phyloP scores from a whole-genome alignment of 306 rosid species.

The Vicia faba region DNA sequence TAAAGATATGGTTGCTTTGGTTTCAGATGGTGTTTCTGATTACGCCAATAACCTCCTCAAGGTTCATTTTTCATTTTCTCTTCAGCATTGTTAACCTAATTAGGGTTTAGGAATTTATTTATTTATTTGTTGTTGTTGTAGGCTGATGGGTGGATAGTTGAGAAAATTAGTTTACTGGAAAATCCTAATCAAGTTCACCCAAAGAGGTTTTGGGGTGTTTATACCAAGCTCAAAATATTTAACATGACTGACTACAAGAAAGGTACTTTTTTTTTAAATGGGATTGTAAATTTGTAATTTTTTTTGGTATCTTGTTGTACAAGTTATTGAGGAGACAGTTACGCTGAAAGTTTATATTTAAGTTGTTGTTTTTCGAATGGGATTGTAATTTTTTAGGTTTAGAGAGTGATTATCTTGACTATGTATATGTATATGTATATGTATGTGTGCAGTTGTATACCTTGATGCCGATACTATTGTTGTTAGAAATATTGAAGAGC shows the following conservation, averaged over 20 bases:
- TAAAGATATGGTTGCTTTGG: slow-evolving; percentile 82
- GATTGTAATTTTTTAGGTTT: not conserved
- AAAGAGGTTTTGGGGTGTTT: slow-evolving; percentile 96
- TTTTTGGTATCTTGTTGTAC: slow-evolving; percentile 1
- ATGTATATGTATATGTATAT: slow-evolving; percentile 2
- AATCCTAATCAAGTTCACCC: slow-evolving; percentile 96
- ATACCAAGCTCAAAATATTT: slow-evolving; percentile 92
- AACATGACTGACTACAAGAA: slow-evolving; percentile 91
- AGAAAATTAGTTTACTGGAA: slow-evolving; percentile 85
- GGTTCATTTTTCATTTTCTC: slow-evolving; percentile 40
- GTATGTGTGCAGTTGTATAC: slow-evolving; percentile 65
- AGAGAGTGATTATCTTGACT: not conserved
- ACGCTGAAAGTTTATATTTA: not conserved
- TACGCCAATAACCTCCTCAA: slow-evolving; percentile 62
- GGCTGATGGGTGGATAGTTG: slow-evolving; percentile 99
- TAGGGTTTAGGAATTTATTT: not conserved
- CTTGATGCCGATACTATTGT: slow-evolving; percentile 93
- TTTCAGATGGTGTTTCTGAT: slow-evolving; percentile 88
- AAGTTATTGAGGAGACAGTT: slow-evolving; percentile 1
- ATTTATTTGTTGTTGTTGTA: slow-evolving; percentile 37
- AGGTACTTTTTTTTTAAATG: slow-evolving; percentile 48
- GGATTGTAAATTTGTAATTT: not conserved
- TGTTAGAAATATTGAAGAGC: slow-evolving; percentile 73
- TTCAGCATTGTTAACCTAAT: not conserved
- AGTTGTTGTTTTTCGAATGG: slow-evolving; percentile 27